phyloP scores from a whole-genome alignment of 2,329 filamentous ascomycete species.

The Penicillium psychrosexuale region DNA sequence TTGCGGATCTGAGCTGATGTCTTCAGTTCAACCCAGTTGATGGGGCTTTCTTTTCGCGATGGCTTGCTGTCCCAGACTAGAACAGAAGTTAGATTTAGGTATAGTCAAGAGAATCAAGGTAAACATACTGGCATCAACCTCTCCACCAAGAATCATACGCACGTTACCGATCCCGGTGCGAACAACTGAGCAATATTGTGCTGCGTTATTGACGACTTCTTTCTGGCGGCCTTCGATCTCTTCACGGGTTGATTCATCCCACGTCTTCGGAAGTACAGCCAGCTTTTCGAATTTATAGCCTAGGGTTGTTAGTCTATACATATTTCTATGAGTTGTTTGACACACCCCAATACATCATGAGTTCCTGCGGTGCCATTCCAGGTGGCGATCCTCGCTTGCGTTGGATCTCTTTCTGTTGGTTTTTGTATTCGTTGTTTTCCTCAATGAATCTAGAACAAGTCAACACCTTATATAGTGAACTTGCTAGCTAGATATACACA shows the following conservation, averaged over 20 bases:
- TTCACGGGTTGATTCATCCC: constrained; percentile 68
- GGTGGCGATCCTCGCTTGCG: constrained; percentile 48
- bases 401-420: constrained; percentile 60
- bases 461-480: constrained; percentile 1
- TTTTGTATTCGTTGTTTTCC: constrained; percentile 76
- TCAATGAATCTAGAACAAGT: constrained; percentile 73
- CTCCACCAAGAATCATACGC: constrained; percentile 77
- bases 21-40: constrained; percentile 94
- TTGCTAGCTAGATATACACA: constrained; percentile 31
- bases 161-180: constrained; percentile 78
- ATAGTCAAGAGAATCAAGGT: neutral
- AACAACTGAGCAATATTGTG: constrained; percentile 94
- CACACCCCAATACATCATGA: constrained; percentile 90
- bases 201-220: constrained; percentile 77
- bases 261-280: constrained; percentile 69
- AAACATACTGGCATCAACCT: constrained; percentile 78
- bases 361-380: constrained; percentile 63
- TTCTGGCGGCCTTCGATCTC: constrained; percentile 74
- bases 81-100: neutral
- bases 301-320: constrained; percentile 35
- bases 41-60: constrained; percentile 58
- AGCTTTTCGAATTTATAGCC: constrained; percentile 97
- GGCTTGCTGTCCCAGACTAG: constrained; percentile 83
- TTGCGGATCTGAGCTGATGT: constrained; percentile 72
- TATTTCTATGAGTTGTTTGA: neutral